A percentile compares a stretch with the other conserved stretches of the same genome.
phyloP scores from a whole-genome alignment of 1,284 basidiomycete genomes.

The Sanguinoderma infundibulare region DNA sequence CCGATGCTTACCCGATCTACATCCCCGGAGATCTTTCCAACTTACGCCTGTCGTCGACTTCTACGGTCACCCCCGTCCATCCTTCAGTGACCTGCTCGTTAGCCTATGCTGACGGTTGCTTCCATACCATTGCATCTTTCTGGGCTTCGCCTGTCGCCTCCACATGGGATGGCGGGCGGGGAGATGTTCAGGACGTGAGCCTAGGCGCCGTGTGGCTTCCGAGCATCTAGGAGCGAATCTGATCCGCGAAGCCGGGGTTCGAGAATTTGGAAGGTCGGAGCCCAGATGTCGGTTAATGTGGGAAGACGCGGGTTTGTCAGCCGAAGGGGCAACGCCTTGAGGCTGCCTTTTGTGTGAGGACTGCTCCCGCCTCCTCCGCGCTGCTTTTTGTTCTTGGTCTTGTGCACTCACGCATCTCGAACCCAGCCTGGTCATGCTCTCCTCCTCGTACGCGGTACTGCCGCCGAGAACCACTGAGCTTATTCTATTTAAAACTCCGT shows the following conservation, averaged over 20 bases:
- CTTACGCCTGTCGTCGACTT: neutral
- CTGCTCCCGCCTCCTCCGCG: conserved; percentile 9
- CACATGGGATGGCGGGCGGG: neutral
- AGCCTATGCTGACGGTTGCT: neutral
- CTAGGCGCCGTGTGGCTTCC: neutral
- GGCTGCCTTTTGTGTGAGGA: conserved; percentile 5
- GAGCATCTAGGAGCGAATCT: conserved; percentile 18
- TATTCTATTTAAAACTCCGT: conserved; percentile 15
- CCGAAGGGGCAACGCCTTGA: conserved; percentile 7
- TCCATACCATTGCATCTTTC: neutral
- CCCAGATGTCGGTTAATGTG: conserved; percentile 12
- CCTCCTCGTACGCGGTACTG: conserved; percentile 3
- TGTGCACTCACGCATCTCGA: conserved; percentile 4
- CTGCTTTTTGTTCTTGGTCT: conserved; percentile 15
- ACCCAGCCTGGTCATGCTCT: neutral
- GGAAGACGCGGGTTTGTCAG: conserved; percentile 24
- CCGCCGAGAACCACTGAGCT: conserved; percentile 18
- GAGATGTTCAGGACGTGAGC: neutral
- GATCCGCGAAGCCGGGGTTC: conserved; percentile 11
- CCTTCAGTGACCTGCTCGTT: neutral
- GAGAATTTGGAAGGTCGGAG: conserved; percentile 2
- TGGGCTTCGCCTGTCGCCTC: neutral
- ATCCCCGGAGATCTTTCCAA: conserved; percentile 5
- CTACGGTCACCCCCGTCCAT: neutral
- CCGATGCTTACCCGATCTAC: conserved; percentile 8